Evolutionary conservation across 106 monocot genomes (phyloP).

Genomic region (Platanthera zijinensis): DNA sequence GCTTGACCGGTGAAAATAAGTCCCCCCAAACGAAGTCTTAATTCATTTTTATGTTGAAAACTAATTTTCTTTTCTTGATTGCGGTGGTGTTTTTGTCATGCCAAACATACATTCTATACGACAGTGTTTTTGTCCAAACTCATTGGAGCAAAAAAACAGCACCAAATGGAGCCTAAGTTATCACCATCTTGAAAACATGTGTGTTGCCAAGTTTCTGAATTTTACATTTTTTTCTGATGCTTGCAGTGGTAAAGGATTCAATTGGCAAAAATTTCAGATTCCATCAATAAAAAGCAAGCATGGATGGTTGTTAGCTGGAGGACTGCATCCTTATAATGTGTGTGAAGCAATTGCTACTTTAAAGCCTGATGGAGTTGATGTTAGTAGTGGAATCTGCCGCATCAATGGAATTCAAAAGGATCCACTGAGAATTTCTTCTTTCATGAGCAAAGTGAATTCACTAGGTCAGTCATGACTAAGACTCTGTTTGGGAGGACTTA

Average conservation of each 20-base stretch:
- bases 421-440: conserved; percentile 39
- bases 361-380: conserved; percentile 57
- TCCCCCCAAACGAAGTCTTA: too few species aligned
- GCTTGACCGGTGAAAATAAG: too few species aligned
- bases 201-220: too few species aligned
- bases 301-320: conserved; percentile 88
- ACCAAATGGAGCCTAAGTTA: too few species aligned
- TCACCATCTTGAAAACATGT: too few species aligned
- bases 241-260: conserved; percentile 77
- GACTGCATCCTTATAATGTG: conserved; percentile 61
- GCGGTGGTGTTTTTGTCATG: too few species aligned
- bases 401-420: conserved; percentile 63
- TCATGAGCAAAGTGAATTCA: conserved; percentile 52
- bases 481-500: too few species aligned
- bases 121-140: too few species aligned
- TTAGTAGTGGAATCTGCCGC: conserved; percentile 84
- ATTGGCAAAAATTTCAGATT: conserved; percentile 54
- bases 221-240: background rate
- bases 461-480: background rate
- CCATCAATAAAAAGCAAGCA: conserved; percentile 45
- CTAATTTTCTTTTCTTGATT: too few species aligned
- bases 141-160: too few species aligned
- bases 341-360: conserved; percentile 23
- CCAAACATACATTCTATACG: too few species aligned
- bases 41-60: too few species aligned